These are phyloP conservation scores for Vanrija sp. DNA, from an alignment of 1,284 basidiomycete species.

Conservation along the genomic window DNA sequence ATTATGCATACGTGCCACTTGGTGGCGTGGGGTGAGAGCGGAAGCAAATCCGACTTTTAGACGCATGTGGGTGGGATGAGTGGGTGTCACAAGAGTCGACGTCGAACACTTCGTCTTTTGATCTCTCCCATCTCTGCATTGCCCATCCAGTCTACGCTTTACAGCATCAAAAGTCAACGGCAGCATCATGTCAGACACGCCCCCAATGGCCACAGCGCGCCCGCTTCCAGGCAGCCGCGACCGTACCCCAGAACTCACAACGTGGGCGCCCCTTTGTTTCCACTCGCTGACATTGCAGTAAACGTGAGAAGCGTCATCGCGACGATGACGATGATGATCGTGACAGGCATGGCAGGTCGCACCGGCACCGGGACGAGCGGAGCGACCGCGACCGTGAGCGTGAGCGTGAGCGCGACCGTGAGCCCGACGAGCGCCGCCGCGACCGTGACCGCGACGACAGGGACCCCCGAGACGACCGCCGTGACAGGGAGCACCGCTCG, in stretches of 20 bases:
- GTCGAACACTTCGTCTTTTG: too few species aligned
- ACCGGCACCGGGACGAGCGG: slow-evolving; percentile 49
- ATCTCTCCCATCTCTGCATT: too few species aligned
- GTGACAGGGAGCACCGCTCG: slow-evolving; percentile 52
- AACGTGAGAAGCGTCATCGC: slow-evolving; percentile 52
- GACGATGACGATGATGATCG: slow-evolving; percentile 43
- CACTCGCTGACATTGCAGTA: slow-evolving; percentile 18
- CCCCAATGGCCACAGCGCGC: slow-evolving; percentile 18
- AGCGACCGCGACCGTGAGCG: slow-evolving; percentile 53
- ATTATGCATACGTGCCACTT: too few species aligned
- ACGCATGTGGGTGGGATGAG: too few species aligned
- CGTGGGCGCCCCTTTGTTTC: slow-evolving; percentile 21
- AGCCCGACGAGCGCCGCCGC: background rate
- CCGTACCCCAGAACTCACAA: slow-evolving; percentile 41
- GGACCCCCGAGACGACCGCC: slow-evolving; percentile 53
- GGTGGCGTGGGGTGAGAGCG: too few species aligned
- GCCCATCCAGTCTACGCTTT: too few species aligned
- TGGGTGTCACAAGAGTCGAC: too few species aligned
- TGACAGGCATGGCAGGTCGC: slow-evolving; percentile 29
- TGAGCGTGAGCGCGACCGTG: slow-evolving; percentile 17
- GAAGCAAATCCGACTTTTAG: too few species aligned
- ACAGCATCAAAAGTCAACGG: too few species aligned
- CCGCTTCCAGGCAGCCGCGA: slow-evolving; percentile 22
- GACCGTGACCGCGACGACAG: slow-evolving; percentile 51
- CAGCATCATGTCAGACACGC: slow-evolving; percentile 29